Evolutionary conservation across 1,139 yeast species (phyloP), one percentile per base, ranked within the genome.

Genomic region (Suhomyces wounanorum): DNA sequence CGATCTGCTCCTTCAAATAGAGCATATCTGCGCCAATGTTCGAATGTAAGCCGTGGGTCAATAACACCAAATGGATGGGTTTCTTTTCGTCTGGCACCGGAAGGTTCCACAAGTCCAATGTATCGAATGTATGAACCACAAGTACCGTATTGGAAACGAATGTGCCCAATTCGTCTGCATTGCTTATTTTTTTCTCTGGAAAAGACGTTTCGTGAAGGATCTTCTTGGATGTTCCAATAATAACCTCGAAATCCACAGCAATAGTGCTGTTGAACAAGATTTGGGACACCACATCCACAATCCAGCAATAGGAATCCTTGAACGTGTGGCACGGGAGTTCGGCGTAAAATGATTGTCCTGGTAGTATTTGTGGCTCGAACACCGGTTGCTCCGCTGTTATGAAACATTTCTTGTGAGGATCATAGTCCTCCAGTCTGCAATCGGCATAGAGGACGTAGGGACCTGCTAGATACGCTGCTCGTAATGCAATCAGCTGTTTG

Each of bases 21-120:
- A 86, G 77, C 94, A 94, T 81, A 65, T 94, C 99, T 0, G 96
- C 88, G 1, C 95, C 83, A 0, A 87, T 83, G 63, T 94, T 94
- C 0, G 97, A 89, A 65, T 91, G 97, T 39, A 94, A 71, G 0
- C 99, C 99, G 67, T 94, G 99, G 0, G 97, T 89, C 31, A 94
- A 62, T 1, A 90, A 75, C 26, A 89, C 94, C 53, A 90, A 70
- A 67, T 90, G 97, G 8, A 84, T 75, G 0, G 88, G 87, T 44
- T 69, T 69, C 6, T 65, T 59, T 6, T 73, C 68, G 38, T 66
- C 66, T 0, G 87, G 86, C 0, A 74, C 62, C 0, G 81, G 81
- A 28, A 75, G 54, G 55, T 75, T 84, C 97, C 97, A 91, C 30
- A 92, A 65, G 60, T 89, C 96, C 26, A 78, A 59, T 0, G 96